Evolutionary conservation across 1,284 basidiomycete genomes (phyloP).

Genomic region (Vanrija sp.): DNA sequence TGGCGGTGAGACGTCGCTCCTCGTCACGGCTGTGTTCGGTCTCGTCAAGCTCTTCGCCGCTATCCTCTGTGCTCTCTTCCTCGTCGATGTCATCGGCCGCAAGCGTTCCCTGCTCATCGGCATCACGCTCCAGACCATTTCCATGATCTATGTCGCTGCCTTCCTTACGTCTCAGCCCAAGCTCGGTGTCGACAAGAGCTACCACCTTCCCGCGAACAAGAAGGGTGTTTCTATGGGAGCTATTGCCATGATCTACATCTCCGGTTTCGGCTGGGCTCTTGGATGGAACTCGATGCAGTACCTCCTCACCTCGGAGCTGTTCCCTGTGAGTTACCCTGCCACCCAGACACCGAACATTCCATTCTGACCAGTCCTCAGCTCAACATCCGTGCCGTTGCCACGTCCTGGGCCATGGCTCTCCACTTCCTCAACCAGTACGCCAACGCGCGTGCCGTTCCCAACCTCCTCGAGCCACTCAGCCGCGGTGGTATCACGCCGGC

Average conservation of each 20-base stretch:
- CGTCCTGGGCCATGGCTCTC: slow-evolving; percentile 4
- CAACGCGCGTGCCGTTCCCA: slow-evolving; percentile 11
- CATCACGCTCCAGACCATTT: slow-evolving; percentile 7
- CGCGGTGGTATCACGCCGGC: slow-evolving; percentile 8
- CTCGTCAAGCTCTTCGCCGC: slow-evolving; percentile 11
- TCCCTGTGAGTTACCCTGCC: not conserved
- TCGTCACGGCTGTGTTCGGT: slow-evolving; percentile 12
- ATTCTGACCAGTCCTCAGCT: not conserved
- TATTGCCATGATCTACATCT: slow-evolving; percentile 13
- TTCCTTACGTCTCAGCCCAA: slow-evolving; percentile 5
- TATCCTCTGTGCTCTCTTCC: slow-evolving; percentile 11
- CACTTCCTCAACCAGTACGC: slow-evolving; percentile 11
- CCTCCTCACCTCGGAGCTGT: slow-evolving; percentile 12
- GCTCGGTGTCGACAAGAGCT: slow-evolving; percentile 1
- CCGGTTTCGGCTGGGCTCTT: slow-evolving; percentile 11
- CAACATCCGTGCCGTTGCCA: slow-evolving; percentile 6
- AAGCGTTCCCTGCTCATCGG: slow-evolving; percentile 11
- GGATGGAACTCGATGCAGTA: slow-evolving; percentile 5
- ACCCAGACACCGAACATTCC: too few species aligned
- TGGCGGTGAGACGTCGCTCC: slow-evolving; percentile 3
- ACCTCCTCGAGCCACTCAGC: slow-evolving; percentile 4
- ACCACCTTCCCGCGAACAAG: slow-evolving; percentile 1
- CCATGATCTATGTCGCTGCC: slow-evolving; percentile 9
- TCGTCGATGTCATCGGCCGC: slow-evolving; percentile 14
- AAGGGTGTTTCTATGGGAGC: not conserved